Evolutionary conservation across 768 basidiomycete genomes (phyloP).

Genomic region (Tricholomella constricta): DNA sequence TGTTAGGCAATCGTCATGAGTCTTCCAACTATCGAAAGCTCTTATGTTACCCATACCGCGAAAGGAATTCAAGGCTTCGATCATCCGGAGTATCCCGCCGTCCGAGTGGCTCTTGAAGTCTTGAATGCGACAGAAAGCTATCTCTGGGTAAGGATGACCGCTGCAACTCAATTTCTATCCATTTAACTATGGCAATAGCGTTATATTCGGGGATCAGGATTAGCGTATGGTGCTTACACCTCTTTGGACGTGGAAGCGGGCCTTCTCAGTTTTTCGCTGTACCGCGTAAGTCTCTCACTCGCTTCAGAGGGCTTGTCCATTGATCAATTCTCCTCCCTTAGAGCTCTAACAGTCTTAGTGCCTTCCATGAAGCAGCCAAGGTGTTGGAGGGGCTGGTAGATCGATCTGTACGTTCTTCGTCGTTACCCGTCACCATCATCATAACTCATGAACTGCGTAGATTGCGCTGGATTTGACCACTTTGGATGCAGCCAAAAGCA

Average conservation of each 20-base stretch:
- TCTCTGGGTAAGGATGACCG: constrained; percentile 68
- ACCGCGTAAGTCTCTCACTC: constrained; percentile 56
- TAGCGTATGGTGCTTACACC: constrained; percentile 91
- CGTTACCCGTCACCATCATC: neutral
- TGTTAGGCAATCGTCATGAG: constrained; percentile 80
- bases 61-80: constrained; percentile 79
- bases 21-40: constrained; percentile 93
- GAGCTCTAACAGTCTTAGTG: constrained; percentile 81
- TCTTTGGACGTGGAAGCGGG: constrained; percentile 79
- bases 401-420: constrained; percentile 61
- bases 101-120: constrained; percentile 82
- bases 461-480: constrained; percentile 78
- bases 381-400: constrained; percentile 81
- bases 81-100: constrained; percentile 82
- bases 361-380: constrained; percentile 76
- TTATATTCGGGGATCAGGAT: constrained; percentile 89
- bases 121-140: constrained; percentile 94
- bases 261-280: constrained; percentile 72
- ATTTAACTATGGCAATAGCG: constrained; percentile 46
- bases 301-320: neutral
- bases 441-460: constrained; percentile 41
- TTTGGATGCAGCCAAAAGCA: constrained; percentile 90
- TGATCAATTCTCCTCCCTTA: constrained; percentile 29
- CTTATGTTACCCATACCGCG: constrained; percentile 76
- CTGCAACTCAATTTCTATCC: neutral